A percentile compares a stretch with the other conserved stretches of the same genome.
Conservation (phyloP, 129 eudicot genomes). For the Helianthus annuus region DNA sequence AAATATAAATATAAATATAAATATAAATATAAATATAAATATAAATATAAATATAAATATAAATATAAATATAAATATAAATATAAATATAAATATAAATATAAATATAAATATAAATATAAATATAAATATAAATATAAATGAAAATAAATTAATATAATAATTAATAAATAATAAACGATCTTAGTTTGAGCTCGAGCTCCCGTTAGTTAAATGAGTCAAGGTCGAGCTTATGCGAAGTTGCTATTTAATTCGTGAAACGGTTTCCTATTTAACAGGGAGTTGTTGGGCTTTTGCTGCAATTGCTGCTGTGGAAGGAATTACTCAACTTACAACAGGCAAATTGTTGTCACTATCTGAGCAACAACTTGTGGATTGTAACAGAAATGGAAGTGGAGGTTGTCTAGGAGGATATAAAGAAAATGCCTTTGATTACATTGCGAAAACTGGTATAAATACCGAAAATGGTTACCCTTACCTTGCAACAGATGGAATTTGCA, state of each 20-base stretch:
- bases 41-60: no score
- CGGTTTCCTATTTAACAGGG: conserved; percentile 11
- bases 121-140: no score
- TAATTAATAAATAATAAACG: no score
- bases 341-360: conserved; percentile 50
- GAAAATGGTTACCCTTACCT: conserved; percentile 50
- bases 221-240: no score
- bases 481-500: conserved; percentile 37
- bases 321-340: conserved; percentile 44
- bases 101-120: no score
- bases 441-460: conserved; percentile 45
- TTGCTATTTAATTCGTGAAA: background rate
- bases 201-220: no score
- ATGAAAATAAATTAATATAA: no score
- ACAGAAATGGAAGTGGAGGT: conserved; percentile 38
- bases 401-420: conserved; percentile 51
- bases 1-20: no score
- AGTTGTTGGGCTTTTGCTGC: conserved; percentile 62
- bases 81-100: no score
- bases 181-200: no score
- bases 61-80: no score
- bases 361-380: conserved; percentile 57
- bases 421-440: conserved; percentile 40
- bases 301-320: conserved; percentile 54
- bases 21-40: no score